Evolutionary conservation across 495 filamentous ascomycete genomes (phyloP), one percentile per base, ranked within the genome.

Genomic region (Halenospora varia): DNA sequence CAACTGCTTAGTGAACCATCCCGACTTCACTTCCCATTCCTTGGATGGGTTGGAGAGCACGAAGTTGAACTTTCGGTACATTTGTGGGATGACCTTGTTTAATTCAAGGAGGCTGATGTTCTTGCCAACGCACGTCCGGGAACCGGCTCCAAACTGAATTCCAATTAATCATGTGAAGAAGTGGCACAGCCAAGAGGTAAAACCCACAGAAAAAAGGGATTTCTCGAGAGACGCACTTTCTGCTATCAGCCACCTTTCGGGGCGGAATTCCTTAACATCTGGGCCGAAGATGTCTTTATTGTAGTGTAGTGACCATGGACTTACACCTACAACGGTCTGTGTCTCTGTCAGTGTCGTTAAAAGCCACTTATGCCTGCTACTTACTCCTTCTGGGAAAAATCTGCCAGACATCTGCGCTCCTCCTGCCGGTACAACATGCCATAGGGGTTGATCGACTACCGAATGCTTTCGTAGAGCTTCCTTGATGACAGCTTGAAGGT

Each of bases 91-190:
- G 10, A 86, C 55, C 66, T 88, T 88, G 58, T 77, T 82, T 25
- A 87, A 78, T 68, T 87, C 84, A 54, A 86, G 64, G 65, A 81
- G 68, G 19, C 74, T 75, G 26, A 88, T 77, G 61, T 87, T 83
- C 53, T 78, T 78, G 11, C 85, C 85, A 64, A 88, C 82, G 65
- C 85, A 88, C 17, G 76, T 76, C 20, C 85, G 68, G 1, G 72
- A 72, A 42, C 84, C 84, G 0, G 73, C 73, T 10, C 85, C 82
- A 68, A 88, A 88, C 58, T n/a, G n/a, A n/a, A n/a, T n/a, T n/a
- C n/a, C n/a, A n/a, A n/a, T n/a, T n/a, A n/a, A n/a, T n/a, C n/a
- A n/a, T n/a, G n/a, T n/a, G n/a, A n/a, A n/a, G n/a, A n/a, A n/a
- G n/a, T n/a, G n/a, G n/a, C n/a, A n/a, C n/a, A n/a, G n/a, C n/a